Evolutionary conservation across 805 yeast genomes (phyloP).

Genomic region (Tetrapisispora phaffii): DNA sequence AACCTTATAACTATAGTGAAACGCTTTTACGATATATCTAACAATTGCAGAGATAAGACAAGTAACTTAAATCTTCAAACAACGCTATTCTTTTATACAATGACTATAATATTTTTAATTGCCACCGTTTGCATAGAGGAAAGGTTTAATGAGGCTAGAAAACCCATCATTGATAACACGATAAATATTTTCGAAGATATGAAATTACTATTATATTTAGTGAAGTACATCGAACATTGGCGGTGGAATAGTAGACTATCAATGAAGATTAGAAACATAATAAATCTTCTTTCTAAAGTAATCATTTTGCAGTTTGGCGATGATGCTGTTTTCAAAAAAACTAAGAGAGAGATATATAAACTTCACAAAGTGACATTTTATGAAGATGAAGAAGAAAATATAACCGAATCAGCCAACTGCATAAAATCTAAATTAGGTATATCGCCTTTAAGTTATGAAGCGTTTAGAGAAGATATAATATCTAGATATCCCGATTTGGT

Average conservation of each 20-base stretch:
- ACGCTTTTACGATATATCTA: conserved; percentile 16
- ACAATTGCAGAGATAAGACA: conserved; percentile 18
- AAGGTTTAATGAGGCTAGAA: conserved; percentile 5
- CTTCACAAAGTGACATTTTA: conserved; percentile 30
- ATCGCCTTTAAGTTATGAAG: conserved; percentile 78
- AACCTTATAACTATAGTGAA: conserved; percentile 9
- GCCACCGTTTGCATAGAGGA: conserved; percentile 16
- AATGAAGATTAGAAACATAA: conserved; percentile 47
- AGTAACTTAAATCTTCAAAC: conserved; percentile 14
- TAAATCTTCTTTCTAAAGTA: conserved; percentile 44
- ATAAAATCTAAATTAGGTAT: conserved; percentile 35
- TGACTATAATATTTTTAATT: conserved; percentile 21
- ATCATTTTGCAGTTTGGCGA: conserved; percentile 58
- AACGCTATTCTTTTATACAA: conserved; percentile 16
- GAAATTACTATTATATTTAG: conserved; percentile 36
- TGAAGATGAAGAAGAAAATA: conserved; percentile 6
- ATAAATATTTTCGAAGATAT: conserved; percentile 12
- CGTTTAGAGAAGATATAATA: conserved; percentile 63
- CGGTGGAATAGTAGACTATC: conserved; percentile 41
- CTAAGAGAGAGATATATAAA: conserved; percentile 39
- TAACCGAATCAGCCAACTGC: neutral
- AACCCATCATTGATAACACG: conserved; percentile 1
- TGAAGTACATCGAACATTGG: conserved; percentile 54
- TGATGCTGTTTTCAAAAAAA: conserved; percentile 28
- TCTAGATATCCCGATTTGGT: conserved; percentile 66